Evolutionary conservation across 2,329 filamentous ascomycete species (phyloP).

Genomic region (Stachybotrys chartarum): DNA sequence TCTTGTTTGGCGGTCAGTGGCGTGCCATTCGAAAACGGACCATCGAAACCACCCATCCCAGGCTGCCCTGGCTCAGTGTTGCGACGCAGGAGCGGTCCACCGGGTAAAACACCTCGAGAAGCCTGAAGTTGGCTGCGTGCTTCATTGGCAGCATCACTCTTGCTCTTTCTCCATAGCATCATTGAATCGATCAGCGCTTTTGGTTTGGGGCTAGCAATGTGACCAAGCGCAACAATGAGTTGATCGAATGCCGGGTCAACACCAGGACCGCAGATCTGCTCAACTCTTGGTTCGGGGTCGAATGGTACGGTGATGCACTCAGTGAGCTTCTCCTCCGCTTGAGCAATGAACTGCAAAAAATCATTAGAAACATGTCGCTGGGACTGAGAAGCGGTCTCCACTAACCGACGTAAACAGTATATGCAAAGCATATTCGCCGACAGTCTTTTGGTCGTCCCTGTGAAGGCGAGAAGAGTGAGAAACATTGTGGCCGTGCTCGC

Average conservation of each 20-base stretch:
- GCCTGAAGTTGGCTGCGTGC: conserved; percentile 54
- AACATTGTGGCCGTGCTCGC: conserved; percentile 67
- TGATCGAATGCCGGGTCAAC: conserved; percentile 89
- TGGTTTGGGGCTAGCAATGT: conserved; percentile 89
- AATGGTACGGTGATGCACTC: conserved; percentile 75
- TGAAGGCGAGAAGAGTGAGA: conserved; percentile 68
- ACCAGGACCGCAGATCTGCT: conserved; percentile 83
- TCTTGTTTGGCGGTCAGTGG: conserved; percentile 53
- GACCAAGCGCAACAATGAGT: conserved; percentile 83
- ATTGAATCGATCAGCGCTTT: conserved; percentile 94
- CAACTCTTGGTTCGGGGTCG: conserved; percentile 76
- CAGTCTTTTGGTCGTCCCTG: conserved; percentile 76
- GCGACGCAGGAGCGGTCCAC: conserved; percentile 52
- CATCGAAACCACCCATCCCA: conserved; percentile 16
- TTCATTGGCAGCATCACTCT: conserved; percentile 79
- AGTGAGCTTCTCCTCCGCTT: conserved; percentile 94
- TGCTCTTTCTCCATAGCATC: conserved; percentile 96
- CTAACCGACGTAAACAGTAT: conserved; percentile 87
- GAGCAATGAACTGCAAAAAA: conserved; percentile 67
- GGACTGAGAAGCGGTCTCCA: conserved; percentile 8
- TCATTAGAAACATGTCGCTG: conserved; percentile 1
- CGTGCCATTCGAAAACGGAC: conserved; percentile 24
- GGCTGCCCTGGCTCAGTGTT: conserved; percentile 63
- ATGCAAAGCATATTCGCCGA: conserved; percentile 96
- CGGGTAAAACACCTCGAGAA: conserved; percentile 32